Evolutionary conservation across 495 filamentous ascomycete genomes (phyloP).

Genomic region (Cladorrhinum samala): DNA sequence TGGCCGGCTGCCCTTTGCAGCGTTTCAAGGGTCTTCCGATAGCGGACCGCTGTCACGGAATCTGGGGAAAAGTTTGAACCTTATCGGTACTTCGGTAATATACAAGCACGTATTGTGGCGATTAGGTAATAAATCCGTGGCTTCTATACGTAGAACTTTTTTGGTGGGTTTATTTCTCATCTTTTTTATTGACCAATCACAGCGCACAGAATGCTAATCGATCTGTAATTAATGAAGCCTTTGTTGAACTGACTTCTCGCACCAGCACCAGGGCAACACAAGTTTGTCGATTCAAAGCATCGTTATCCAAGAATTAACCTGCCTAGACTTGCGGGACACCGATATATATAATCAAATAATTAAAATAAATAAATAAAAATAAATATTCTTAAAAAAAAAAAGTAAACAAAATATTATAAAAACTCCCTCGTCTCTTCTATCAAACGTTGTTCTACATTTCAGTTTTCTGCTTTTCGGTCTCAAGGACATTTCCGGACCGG

Average conservation of each 20-base stretch:
- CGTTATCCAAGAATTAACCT: too few species aligned
- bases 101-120: not conserved
- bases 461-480: too few species aligned
- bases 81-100: not conserved
- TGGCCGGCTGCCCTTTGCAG: not conserved
- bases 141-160: too few species aligned
- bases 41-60: constrained; percentile 9
- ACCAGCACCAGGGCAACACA: not conserved
- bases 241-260: not conserved
- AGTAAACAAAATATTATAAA: too few species aligned
- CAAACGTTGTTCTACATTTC: too few species aligned
- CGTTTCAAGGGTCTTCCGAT: constrained; percentile 10
- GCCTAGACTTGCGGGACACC: too few species aligned
- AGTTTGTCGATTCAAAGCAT: not conserved
- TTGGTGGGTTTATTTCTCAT: not conserved
- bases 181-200: not conserved
- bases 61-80: not conserved
- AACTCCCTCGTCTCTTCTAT: too few species aligned
- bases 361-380: too few species aligned
- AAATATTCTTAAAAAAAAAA: too few species aligned
- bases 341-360: too few species aligned
- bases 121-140: not conserved
- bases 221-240: not conserved
- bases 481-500: too few species aligned
- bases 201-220: not conserved